Base-by-base conservation (phyloP, 2,329 filamentous ascomycete species). In the Alternaria brassicicola region DNA sequence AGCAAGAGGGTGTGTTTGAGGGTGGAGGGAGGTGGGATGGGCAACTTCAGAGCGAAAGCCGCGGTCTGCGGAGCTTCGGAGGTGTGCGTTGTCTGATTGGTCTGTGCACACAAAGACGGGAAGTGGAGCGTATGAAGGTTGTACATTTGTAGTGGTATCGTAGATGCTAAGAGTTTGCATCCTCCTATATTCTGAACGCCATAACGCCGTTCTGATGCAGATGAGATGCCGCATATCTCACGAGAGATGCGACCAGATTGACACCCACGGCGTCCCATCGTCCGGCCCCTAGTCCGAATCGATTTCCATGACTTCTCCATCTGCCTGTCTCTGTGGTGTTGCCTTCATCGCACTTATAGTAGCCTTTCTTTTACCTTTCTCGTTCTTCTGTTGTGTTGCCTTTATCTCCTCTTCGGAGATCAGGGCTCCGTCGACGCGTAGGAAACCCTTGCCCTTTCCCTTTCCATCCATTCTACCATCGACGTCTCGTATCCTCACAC, bases 401-500 rank as follows among this genome's bases (percentile, higher is more conserved):
- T 80, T 79, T 78, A 96, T 92, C 23, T 88, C 88, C 19, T 86
- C 85, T 41, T 85, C 85, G 45, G 84, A 82, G 48, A 97, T 79
- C 85, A 97, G 89, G n/a, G 91, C 96, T 25, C 93, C 94, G 75
- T 95, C 90, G 61, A 97, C 88, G 66, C 89, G 93, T 60, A 97
- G 79, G 73, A 94, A 95, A 10, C 90, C 92, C 59, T 89, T 89
- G 50, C 83, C 83, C 66, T 89, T 87, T 51, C 88, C 87, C 64
- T 90, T 91, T 45, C 88, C 85, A 26, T 73, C 75, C 38, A 64
- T 64, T 25, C 88, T 89, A 1, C 91, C 89, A 68, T 97, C 93
- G 62, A 95, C 91, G 74, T 96, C 92, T 66, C 89, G 88, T 72
- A 97, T 92, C 64, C 88, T 85, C 78, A 97, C 96, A 52, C 84